A percentile compares a stretch with the other conserved stretches of the same genome.
Conservation (phyloP, 2,329 filamentous ascomycete genomes). For the Verticillium klebahnii region DNA sequence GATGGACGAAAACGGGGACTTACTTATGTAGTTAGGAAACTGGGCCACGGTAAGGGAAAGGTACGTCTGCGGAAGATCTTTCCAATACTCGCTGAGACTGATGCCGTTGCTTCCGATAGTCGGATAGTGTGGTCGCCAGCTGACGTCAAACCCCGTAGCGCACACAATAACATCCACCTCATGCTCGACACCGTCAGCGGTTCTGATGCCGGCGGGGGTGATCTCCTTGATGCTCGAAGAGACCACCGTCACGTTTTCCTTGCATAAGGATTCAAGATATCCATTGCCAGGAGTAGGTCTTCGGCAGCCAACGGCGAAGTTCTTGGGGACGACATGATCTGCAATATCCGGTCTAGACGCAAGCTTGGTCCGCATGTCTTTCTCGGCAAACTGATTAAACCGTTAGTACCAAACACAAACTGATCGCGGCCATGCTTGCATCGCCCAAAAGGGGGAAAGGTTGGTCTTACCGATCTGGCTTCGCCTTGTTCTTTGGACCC, state of each 20-base stretch:
- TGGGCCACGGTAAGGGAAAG: conserved; percentile 21
- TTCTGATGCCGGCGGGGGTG: conserved; percentile 19
- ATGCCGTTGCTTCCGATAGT: conserved; percentile 42
- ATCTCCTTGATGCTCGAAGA: conserved; percentile 21
- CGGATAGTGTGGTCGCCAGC: conserved; percentile 23
- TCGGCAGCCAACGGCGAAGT: conserved; percentile 15
- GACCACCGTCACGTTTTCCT: conserved; percentile 33
- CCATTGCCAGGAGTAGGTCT: conserved; percentile 14
- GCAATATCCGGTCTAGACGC: conserved; percentile 32
- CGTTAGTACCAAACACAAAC: no score
- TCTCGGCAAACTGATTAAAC: conserved; percentile 12
- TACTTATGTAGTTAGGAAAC: conserved; percentile 23
- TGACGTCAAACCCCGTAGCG: conserved; percentile 15
- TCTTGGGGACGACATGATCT: conserved; percentile 19
- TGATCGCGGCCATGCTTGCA: no score
- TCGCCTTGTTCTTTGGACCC: conserved; percentile 37
- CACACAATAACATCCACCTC: conserved; percentile 14
- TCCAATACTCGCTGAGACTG: conserved; percentile 47
- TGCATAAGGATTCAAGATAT: conserved; percentile 20
- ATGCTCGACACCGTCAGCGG: conserved; percentile 15
- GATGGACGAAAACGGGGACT: background rate
- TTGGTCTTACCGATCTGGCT: conserved; percentile 18
- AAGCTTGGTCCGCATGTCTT: conserved; percentile 36
- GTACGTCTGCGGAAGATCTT: conserved; percentile 25
- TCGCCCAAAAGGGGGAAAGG: background rate